These are phyloP conservation scores for Graphilbum fragrans DNA, from an alignment of 2,329 filamentous ascomycete species.

Conservation along the genomic window DNA sequence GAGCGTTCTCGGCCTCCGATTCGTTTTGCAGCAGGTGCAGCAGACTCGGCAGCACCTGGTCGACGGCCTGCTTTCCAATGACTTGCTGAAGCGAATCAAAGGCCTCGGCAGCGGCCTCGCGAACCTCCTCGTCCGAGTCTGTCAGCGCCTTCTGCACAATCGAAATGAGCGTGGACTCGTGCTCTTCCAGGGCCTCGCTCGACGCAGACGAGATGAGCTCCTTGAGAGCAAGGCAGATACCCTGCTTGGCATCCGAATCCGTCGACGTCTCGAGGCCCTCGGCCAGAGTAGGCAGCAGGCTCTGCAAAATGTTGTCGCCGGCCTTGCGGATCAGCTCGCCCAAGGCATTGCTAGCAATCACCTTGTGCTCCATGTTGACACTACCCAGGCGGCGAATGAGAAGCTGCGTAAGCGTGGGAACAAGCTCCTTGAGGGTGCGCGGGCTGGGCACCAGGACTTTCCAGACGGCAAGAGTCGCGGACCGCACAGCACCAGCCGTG, in stretches of 20 bases:
- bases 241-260: constrained; percentile 87
- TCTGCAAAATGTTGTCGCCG: constrained; percentile 83
- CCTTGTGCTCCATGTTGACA: constrained; percentile 96
- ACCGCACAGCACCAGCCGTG: constrained; percentile 81
- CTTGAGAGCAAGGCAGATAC: constrained; percentile 90
- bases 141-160: constrained; percentile 88
- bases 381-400: constrained; percentile 90
- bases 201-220: constrained; percentile 87
- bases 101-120: constrained; percentile 91
- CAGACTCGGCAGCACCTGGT: constrained; percentile 87
- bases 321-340: constrained; percentile 96
- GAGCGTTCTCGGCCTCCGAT: constrained; percentile 77
- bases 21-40: constrained; percentile 81
- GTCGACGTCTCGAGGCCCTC: constrained; percentile 80
- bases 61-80: constrained; percentile 85
- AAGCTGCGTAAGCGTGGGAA: constrained; percentile 87
- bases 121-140: constrained; percentile 77
- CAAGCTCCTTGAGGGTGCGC: constrained; percentile 84
- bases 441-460: constrained; percentile 92
- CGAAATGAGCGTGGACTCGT: constrained; percentile 89
- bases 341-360: constrained; percentile 93
- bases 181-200: constrained; percentile 78
- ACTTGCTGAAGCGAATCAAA: constrained; percentile 93
- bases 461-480: constrained; percentile 87
- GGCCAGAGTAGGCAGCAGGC: constrained; percentile 79